phyloP scores from a whole-genome alignment of 495 filamentous ascomycete genomes.

The Elasticomyces elasticus region DNA sequence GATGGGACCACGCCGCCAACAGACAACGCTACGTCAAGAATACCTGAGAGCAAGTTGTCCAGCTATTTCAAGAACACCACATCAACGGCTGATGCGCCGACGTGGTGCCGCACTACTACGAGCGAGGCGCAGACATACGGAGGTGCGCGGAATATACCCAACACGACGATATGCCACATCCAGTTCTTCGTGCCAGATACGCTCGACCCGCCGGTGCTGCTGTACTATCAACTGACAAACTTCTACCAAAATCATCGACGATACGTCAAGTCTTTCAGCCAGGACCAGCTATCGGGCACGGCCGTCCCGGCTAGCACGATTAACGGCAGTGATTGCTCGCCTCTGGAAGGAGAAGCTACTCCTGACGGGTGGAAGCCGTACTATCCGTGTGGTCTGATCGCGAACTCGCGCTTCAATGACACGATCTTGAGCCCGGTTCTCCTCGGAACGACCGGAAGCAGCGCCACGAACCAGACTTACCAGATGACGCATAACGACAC shows the following conservation, averaged over 20 bases:
- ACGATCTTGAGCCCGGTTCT: conserved; percentile 57
- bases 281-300: conserved; percentile 69
- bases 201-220: conserved; percentile 66
- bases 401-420: conserved; percentile 96
- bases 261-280: conserved; percentile 82
- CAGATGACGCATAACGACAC: conserved; percentile 69
- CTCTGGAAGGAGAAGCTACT: conserved; percentile 42
- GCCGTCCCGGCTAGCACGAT: conserved; percentile 52
- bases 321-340: conserved; percentile 59
- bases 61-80: conserved; percentile 53
- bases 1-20: conserved; percentile 20
- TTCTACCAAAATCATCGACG: conserved; percentile 99
- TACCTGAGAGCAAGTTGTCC: conserved; percentile 48
- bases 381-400: conserved; percentile 92
- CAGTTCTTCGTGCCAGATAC: conserved; percentile 67
- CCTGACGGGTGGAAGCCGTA: conserved; percentile 57
- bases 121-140: conserved; percentile 17
- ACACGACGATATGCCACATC: conserved; percentile 48
- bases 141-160: conserved; percentile 4
- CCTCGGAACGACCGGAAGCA: conserved; percentile 35
- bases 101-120: conserved; percentile 32
- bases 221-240: conserved; percentile 93
- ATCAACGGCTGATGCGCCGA: conserved; percentile 25
- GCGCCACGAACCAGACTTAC: conserved; percentile 41
- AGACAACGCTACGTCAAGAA: conserved; percentile 20